Percentiles rank a stretch among this genome's conserved stretches.
Evolutionary conservation across 257 asterid genomes (phyloP).

Genomic region (Nicotiana otophora): DNA sequence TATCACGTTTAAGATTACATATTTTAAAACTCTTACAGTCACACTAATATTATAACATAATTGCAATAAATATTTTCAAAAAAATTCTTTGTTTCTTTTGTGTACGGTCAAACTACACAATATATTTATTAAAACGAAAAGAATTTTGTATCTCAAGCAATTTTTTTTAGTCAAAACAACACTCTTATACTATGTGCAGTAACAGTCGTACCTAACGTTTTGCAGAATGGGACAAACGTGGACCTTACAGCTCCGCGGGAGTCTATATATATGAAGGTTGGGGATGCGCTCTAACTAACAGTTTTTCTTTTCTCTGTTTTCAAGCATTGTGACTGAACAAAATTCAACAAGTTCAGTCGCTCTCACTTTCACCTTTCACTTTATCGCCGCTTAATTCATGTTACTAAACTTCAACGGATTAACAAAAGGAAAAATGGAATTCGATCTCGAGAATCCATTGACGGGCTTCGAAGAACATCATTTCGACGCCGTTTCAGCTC

Average conservation of each 20-base stretch:
- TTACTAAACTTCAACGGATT: neutral
- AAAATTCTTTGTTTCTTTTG: too few relatives aligned
- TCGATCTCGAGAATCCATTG: constrained; percentile 42
- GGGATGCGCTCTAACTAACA: neutral
- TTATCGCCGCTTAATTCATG: neutral
- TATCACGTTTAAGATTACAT: too few relatives aligned
- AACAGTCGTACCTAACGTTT: neutral
- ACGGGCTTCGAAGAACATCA: constrained; percentile 23
- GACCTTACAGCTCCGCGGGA: neutral
- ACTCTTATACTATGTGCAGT: neutral
- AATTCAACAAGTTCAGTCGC: neutral
- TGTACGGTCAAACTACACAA: too few relatives aligned
- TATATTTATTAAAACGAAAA: neutral
- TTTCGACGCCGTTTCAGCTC: constrained; percentile 37
- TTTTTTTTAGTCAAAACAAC: too few relatives aligned
- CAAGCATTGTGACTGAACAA: neutral
- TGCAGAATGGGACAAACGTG: neutral
- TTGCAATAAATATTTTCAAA: too few relatives aligned
- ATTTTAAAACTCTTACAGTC: too few relatives aligned
- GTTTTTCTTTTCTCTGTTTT: neutral
- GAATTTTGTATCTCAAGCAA: neutral
- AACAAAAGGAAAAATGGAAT: constrained; percentile 27
- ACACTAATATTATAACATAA: too few relatives aligned
- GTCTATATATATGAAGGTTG: neutral
- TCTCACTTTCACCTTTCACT: neutral